A percentile compares a stretch with the other conserved stretches of the same genome.
These are phyloP conservation scores for Cryptomeria japonica DNA, from an alignment of 75 land plant species.

Conservation along the genomic window DNA sequence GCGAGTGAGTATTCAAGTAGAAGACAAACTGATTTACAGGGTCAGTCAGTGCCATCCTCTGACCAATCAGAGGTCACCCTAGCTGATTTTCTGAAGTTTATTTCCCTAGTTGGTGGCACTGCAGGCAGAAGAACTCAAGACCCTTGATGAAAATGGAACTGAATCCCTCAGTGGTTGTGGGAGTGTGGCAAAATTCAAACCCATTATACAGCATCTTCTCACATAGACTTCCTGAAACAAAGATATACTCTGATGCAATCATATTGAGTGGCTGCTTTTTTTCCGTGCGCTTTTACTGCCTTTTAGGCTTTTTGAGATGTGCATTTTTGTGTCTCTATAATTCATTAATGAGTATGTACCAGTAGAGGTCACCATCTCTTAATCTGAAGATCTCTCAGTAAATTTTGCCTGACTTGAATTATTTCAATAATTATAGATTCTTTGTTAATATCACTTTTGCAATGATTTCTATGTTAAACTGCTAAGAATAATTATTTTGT, in stretches of 20 bases:
- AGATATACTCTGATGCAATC: neutral
- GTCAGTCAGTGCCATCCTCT: neutral
- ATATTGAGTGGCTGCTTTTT: neutral
- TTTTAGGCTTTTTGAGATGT: neutral
- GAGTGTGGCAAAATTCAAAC: neutral
- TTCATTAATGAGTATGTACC: neutral
- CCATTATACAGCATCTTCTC: neutral
- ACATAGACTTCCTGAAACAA: neutral
- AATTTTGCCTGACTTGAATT: neutral
- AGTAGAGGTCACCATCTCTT: neutral
- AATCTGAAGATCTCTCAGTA: neutral
- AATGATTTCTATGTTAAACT: neutral
- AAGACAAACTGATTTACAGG: neutral
- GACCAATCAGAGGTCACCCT: conserved; percentile 4
- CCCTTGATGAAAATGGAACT: neutral
- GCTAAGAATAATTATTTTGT: neutral
- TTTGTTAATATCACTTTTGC: neutral
- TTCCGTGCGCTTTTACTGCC: neutral
- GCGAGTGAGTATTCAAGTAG: conserved; percentile 27
- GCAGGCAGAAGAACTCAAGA: conserved; percentile 3
- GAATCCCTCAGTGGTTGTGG: neutral
- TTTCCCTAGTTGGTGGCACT: conserved; percentile 8
- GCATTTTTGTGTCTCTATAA: neutral
- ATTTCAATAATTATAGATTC: neutral
- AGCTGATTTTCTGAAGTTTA: conserved; percentile 9